Evolutionary conservation across 306 rosid genomes (phyloP).

Genomic region (Herpetospermum pedunculosum): DNA sequence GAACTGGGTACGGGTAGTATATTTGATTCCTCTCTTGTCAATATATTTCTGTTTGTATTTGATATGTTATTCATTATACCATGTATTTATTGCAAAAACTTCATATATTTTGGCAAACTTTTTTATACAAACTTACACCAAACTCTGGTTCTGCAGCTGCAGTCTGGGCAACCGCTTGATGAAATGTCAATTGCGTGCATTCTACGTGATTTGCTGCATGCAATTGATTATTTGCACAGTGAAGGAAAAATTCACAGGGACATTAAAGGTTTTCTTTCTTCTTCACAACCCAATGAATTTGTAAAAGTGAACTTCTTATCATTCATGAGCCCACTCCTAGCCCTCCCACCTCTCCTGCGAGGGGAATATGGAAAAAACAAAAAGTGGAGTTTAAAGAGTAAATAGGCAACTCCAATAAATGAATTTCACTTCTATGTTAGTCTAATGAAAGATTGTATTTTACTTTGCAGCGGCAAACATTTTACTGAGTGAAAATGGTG

Average conservation of each 20-base stretch:
- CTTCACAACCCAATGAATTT: not conserved
- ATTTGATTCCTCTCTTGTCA: not conserved
- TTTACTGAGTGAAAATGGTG: slow-evolving; percentile 81
- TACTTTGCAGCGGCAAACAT: slow-evolving; percentile 94
- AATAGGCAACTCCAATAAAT: not conserved
- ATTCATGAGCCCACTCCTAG: not conserved
- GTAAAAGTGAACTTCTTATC: not conserved
- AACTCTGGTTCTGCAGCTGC: slow-evolving; percentile 56
- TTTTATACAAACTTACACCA: slow-evolving; percentile 12
- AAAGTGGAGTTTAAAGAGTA: not conserved
- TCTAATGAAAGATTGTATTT: slow-evolving; percentile 18
- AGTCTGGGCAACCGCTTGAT: slow-evolving; percentile 87
- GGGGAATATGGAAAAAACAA: not conserved
- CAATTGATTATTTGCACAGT: slow-evolving; percentile 76
- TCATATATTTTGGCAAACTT: slow-evolving; percentile 8
- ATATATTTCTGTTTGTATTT: not conserved
- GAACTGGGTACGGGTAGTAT: not conserved
- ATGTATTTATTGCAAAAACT: not conserved
- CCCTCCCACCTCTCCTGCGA: not conserved
- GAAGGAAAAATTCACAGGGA: slow-evolving; percentile 99
- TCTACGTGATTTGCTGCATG: slow-evolving; percentile 92
- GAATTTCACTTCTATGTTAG: slow-evolving; percentile 14
- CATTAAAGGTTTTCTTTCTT: slow-evolving; percentile 58
- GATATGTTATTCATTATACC: not conserved
- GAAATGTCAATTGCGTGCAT: slow-evolving; percentile 89